Base-by-base conservation (phyloP, 2,329 filamentous ascomycete species). In the Hirsutella minnesotensis region DNA sequence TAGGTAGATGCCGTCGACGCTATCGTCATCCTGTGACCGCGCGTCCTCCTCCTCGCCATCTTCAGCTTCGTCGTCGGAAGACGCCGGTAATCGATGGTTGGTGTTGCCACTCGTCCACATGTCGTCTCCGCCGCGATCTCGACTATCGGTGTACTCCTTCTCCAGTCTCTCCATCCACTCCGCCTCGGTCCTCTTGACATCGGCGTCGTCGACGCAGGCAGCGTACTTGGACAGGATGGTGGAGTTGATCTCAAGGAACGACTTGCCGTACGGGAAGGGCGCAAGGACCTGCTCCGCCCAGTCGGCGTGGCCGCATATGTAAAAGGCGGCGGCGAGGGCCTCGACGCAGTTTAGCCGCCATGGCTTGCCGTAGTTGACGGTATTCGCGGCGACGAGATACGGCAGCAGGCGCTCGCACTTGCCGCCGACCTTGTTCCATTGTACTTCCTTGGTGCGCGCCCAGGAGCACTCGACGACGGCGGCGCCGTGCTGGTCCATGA, bases 391-490 rank as follows among this genome's bases (percentile, higher is more conserved):
- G 40, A 98, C 89, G 8, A 98, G 79, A 61, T 98, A 98, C 0
- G 92, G 92, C 44, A 98, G 68, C 49, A 95, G 63, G 42, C 92
- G 73, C 68, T 95, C 88, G 62, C 89, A 94, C 62, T 89, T 92
- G 20, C 92, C 92, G 22, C 92, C 92, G 46, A 98, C 94, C 51
- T 84, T 84, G 45, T 71, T 73, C 79, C 90, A 98, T 41, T 90
- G 89, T 5, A 98, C 81, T 63, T 98, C 92, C 39, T 84, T 74
- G 8, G 94, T 86, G 46, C 92, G 75, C 3, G 94, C 94, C 92
- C 92, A 98, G 20, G 86, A 94, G 58, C 89, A 95, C 67, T 98
- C 92, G 16, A 98, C 92, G 3, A 98, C 92, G 3, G 92, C 92
- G 18, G 89, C 90, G 49, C 92, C 92, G 58, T 86, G 85, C 61